Base-by-base conservation (phyloP, 495 filamentous ascomycete genomes). In the Durotheca rogersii region DNA sequence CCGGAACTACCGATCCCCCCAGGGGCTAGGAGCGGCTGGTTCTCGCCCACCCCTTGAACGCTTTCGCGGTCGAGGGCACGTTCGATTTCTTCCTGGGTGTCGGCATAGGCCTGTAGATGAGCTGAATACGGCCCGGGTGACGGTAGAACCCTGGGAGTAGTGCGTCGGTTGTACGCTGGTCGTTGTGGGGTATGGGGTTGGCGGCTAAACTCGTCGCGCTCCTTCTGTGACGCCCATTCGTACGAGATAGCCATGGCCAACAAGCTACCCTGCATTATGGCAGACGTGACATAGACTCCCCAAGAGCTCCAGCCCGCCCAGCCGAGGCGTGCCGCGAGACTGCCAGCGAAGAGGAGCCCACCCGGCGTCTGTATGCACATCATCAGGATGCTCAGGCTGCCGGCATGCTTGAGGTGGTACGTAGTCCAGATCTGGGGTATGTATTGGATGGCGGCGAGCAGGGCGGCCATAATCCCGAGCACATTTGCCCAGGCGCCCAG, bases 341-440 rank as follows among this genome's bases (percentile, higher is more conserved):
- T 97, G 12, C 74, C 83, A 1, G 91, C 89, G 76, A 91, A 97
- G 15, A 97, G 71, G 58, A 94, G 84, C 53, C 86, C 86, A 5
- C 93, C 93, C 0, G 93, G 93, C 0, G 91, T 96, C 67, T 98
- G 93, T 33, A 97, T 95, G 65, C 86, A 86, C 93, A 98, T 98
- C 89, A 96, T 97, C 1, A 90, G 87, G 47, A 98, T 91, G 61
- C 89, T 95, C 47, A 98, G 67, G 62, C 88, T 94, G 27, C 88
- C 88, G 1, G 94, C 86, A 52, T 87, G 83, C 62, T 89, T 85
- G 39, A 96, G 72, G 27, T 73, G 78, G 71, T 88, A 91, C 1
- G 93, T 98, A 20, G 86, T 95, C 65, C 80, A 91, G 58, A 98
- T 90, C 72, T 98, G 93, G 1, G 93, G 93, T 14, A 97, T 73